Evolutionary conservation across 2,329 filamentous ascomycete genomes (phyloP).

Genomic region (Dothistroma septosporum): DNA sequence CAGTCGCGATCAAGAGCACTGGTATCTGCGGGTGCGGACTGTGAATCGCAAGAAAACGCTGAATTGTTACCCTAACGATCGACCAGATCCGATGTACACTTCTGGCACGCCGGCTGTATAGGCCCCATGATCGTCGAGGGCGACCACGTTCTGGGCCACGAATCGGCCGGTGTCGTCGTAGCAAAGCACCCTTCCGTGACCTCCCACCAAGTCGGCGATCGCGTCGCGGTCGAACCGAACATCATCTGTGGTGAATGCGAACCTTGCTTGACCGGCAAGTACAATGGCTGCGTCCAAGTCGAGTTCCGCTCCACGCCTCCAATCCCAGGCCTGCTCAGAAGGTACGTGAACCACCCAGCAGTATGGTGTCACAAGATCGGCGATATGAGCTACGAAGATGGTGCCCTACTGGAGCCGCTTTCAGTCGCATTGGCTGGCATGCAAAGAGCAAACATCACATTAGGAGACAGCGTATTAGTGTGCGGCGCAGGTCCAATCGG

Average conservation of each 20-base stretch:
- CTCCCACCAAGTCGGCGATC: conserved; percentile 75
- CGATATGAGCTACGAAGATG: conserved; percentile 85
- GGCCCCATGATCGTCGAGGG: conserved; percentile 59
- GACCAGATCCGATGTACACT: conserved; percentile 57
- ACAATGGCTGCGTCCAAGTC: conserved; percentile 89
- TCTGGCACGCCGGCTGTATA: conserved; percentile 50
- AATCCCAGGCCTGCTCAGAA: conserved; percentile 76
- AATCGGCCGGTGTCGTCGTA: conserved; percentile 78
- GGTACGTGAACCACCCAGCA: conserved; percentile 93
- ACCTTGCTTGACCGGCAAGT: conserved; percentile 84
- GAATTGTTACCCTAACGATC: neutral
- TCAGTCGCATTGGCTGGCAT: conserved; percentile 84
- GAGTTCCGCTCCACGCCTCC: conserved; percentile 88
- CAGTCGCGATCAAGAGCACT: conserved; percentile 83
- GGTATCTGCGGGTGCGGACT: conserved; percentile 81
- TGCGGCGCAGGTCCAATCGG: conserved; percentile 95
- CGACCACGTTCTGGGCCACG: conserved; percentile 70
- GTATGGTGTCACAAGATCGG: conserved; percentile 96
- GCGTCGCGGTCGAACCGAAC: conserved; percentile 90
- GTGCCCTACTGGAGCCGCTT: conserved; percentile 83
- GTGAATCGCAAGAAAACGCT: conserved; percentile 33
- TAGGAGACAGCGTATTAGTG: conserved; percentile 83
- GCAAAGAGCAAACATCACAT: conserved; percentile 71
- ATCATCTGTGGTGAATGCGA: conserved; percentile 88
- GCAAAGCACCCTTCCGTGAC: conserved; percentile 80